A percentile compares a stretch with the other conserved stretches of the same genome.
These are phyloP conservation scores for Naganishia sp. DNA, from an alignment of 1,284 basidiomycete species.

Conservation along the genomic window DNA sequence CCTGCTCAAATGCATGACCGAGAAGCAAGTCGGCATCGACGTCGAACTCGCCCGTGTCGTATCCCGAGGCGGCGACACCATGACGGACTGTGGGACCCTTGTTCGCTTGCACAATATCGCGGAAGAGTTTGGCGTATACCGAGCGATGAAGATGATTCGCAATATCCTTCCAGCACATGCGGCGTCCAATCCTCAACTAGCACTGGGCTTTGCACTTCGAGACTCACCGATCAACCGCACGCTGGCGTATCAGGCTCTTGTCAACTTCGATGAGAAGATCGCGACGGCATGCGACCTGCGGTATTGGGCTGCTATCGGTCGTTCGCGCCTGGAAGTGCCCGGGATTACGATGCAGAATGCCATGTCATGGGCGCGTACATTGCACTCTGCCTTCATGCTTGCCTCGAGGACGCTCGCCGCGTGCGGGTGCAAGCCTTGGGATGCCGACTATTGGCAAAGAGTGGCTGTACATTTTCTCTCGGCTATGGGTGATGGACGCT, in stretches of 20 bases:
- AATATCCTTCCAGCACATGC: not conserved
- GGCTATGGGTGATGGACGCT: not conserved
- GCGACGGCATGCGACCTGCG: too few species aligned
- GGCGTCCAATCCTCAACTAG: constrained; percentile 2
- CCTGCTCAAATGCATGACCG: not conserved
- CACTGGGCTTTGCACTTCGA: constrained; percentile 4
- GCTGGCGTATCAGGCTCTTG: not conserved
- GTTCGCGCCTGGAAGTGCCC: too few species aligned
- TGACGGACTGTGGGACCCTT: not conserved
- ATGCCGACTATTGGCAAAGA: too few species aligned
- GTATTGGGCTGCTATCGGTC: too few species aligned
- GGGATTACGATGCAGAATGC: too few species aligned
- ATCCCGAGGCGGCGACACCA: not conserved
- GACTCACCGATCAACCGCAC: not conserved
- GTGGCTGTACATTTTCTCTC: too few species aligned
- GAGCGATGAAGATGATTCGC: not conserved
- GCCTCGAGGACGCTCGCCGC: too few species aligned
- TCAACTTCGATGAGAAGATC: not conserved
- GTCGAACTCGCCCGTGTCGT: not conserved
- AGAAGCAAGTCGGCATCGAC: not conserved
- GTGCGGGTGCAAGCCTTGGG: too few species aligned
- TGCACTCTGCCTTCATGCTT: too few species aligned
- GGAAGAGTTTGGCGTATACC: not conserved
- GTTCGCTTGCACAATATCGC: constrained; percentile 1
- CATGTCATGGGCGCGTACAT: too few species aligned